Evolutionary conservation across 306 rosid genomes (phyloP), one percentile per base, ranked within the genome.

Genomic region (Dalbergia oliveri): DNA sequence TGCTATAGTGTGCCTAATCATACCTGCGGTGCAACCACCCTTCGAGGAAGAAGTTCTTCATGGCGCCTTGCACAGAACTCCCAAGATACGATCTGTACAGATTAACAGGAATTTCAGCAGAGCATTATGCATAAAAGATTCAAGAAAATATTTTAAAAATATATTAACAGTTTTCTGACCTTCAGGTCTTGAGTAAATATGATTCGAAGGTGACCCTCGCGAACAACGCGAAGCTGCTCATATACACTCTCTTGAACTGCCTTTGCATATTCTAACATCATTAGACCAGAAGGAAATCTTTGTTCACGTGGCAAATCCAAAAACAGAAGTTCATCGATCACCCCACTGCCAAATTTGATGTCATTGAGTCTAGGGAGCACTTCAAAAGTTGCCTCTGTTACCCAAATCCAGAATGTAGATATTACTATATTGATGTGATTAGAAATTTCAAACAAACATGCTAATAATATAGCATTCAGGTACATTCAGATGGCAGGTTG

Each of bases 11-110:
- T 37, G 65, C 50, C 82, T 16, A 84, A 43, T 56, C 73, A 81
- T 90, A 96, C 99, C 99, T 91, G 99, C 23, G 98, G 98, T 23
- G 97, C 93, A 87, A 96, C 97, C 87, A 89, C 75, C 85, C 94
- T 91, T 72, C 99, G 92, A 68, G 97, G 97, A 79, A 96, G 94
- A 87, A 96, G 99, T 82, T 93, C 98, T 92, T 96, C 99, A 76
- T 96, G 98, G 66, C 92, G 94, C 66, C 89, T 87, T 8, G 96
- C 99, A 86, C 99, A 96, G 72, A 96, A 96, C 73, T 93, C 98
- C 99, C 99, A 96, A 61, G 94, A 86, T 69, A 90, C 81, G 58
- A 96, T 96, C 99, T 96, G 89, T 88, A 84, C 43, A 73, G 39
- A 83, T 7, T 67, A 41, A 66, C 35, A 65, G 4, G 60, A 69